phyloP scores from a whole-genome alignment of 2,329 filamentous ascomycete species.

The Macrophomina phaseolina region DNA sequence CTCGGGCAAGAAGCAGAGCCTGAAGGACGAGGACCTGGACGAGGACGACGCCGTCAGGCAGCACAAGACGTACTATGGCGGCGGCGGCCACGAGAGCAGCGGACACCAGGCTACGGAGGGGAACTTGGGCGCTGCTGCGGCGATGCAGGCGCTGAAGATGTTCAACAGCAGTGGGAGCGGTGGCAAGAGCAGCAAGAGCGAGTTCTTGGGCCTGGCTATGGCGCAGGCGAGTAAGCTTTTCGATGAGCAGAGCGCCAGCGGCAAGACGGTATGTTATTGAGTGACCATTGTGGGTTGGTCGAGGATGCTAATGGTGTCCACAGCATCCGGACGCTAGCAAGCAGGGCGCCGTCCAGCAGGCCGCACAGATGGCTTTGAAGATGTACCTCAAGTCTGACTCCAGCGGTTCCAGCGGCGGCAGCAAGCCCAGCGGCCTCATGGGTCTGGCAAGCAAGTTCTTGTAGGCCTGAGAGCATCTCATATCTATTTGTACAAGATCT shows the following conservation, averaged over 20 bases:
- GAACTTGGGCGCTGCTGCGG: constrained; percentile 70
- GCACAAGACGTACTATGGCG: constrained; percentile 76
- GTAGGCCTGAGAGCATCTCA: constrained; percentile 22
- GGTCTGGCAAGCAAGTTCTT: constrained; percentile 67
- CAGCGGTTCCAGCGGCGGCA: constrained; percentile 54
- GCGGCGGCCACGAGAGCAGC: constrained; percentile 52
- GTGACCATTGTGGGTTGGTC: constrained; percentile 56
- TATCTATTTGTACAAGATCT: background rate
- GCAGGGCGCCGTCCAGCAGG: constrained; percentile 77
- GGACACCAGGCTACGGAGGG: constrained; percentile 49
- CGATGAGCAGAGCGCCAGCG: constrained; percentile 63
- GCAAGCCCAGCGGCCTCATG: constrained; percentile 58
- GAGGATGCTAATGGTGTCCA: background rate
- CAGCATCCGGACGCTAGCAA: constrained; percentile 68
- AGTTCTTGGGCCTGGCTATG: constrained; percentile 87
- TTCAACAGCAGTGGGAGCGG: constrained; percentile 65
- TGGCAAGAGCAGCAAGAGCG: constrained; percentile 65
- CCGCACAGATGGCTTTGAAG: constrained; percentile 86
- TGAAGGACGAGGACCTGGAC: constrained; percentile 61
- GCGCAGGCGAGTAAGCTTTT: constrained; percentile 81
- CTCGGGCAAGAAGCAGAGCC: constrained; percentile 57
- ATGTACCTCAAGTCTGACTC: constrained; percentile 83
- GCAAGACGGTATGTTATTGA: constrained; percentile 54
- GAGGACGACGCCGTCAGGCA: constrained; percentile 72
- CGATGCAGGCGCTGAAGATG: constrained; percentile 81